Evolutionary conservation across 2,329 filamentous ascomycete species (phyloP).

Genomic region (Aspergillus sp.): DNA sequence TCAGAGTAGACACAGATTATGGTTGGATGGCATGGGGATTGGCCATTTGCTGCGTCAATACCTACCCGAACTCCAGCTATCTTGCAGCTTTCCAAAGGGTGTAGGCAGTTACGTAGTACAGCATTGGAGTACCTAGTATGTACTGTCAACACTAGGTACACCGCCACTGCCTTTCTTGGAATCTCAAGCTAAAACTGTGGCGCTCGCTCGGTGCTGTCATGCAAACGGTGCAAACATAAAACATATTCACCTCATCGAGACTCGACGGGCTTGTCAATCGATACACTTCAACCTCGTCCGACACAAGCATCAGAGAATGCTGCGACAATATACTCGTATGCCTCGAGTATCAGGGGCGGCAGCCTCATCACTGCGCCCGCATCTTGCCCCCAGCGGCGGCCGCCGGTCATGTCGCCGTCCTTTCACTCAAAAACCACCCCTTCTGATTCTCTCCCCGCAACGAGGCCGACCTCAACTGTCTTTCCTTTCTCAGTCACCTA

Average conservation of each 20-base stretch:
- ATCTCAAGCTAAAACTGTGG: too few relatives aligned
- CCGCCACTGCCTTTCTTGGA: too few relatives aligned
- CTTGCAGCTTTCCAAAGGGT: too few relatives aligned
- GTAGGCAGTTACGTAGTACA: too few relatives aligned
- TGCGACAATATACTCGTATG: slow-evolving; percentile 33
- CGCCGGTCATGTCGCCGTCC: slow-evolving; percentile 40
- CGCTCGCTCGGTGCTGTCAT: not conserved
- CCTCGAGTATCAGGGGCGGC: slow-evolving; percentile 40
- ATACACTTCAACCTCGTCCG: not conserved
- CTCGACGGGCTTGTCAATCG: not conserved
- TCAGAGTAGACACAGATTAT: too few relatives aligned
- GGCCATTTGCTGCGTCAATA: too few relatives aligned
- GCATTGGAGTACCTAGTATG: too few relatives aligned
- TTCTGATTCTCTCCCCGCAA: slow-evolving; percentile 52
- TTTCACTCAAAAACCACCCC: slow-evolving; percentile 59
- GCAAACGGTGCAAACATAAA: slow-evolving; percentile 23
- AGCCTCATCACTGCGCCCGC: slow-evolving; percentile 37
- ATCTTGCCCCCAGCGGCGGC: slow-evolving; percentile 20
- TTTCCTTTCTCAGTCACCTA: slow-evolving; percentile 61
- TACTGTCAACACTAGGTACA: too few relatives aligned
- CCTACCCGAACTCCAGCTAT: too few relatives aligned
- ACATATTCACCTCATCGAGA: not conserved
- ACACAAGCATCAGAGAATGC: slow-evolving; percentile 25
- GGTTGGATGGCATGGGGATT: too few relatives aligned
- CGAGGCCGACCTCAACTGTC: slow-evolving; percentile 61